phyloP scores from a whole-genome alignment of 805 yeast genomes.

The Nakazawaea sp. region DNA sequence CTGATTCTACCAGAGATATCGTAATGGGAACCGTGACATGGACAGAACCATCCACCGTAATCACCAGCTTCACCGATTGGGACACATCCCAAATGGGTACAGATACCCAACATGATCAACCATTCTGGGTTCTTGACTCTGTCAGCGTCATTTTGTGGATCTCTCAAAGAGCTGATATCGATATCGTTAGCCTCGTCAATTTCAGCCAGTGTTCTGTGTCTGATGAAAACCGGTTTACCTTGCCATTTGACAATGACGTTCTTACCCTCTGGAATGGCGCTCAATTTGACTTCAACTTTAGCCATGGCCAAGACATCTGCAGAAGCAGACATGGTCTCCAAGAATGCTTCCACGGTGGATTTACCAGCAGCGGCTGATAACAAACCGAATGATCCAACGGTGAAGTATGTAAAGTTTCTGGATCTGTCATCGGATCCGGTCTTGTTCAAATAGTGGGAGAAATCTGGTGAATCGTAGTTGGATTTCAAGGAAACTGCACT shows the following conservation, averaged over 20 bases:
- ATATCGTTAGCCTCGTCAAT: conserved; percentile 89
- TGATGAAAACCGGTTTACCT: conserved; percentile 98
- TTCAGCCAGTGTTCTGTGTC: conserved; percentile 95
- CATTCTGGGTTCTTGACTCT: conserved; percentile 97
- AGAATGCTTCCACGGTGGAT: conserved; percentile 90
- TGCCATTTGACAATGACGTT: conserved; percentile 99
- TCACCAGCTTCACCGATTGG: conserved; percentile 99
- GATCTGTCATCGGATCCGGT: conserved; percentile 57
- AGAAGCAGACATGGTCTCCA: conserved; percentile 92
- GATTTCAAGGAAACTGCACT: conserved; percentile 52
- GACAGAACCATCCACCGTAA: conserved; percentile 99
- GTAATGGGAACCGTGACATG: conserved; percentile 99
- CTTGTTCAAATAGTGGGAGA: conserved; percentile 69
- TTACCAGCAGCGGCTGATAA: conserved; percentile 92
- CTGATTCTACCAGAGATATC: conserved; percentile 99
- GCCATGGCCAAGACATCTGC: conserved; percentile 99
- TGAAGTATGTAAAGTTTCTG: conserved; percentile 90
- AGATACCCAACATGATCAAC: conserved; percentile 98
- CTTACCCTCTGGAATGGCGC: conserved; percentile 94
- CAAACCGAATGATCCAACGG: conserved; percentile 94
- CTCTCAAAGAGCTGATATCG: conserved; percentile 75
- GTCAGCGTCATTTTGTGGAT: conserved; percentile 88
- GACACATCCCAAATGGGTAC: conserved; percentile 99
- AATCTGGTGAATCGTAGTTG: conserved; percentile 88
- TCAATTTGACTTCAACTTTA: conserved; percentile 93